phyloP scores from a whole-genome alignment of 2,329 filamentous ascomycete genomes.

The Cryphonectria nitschkei region DNA sequence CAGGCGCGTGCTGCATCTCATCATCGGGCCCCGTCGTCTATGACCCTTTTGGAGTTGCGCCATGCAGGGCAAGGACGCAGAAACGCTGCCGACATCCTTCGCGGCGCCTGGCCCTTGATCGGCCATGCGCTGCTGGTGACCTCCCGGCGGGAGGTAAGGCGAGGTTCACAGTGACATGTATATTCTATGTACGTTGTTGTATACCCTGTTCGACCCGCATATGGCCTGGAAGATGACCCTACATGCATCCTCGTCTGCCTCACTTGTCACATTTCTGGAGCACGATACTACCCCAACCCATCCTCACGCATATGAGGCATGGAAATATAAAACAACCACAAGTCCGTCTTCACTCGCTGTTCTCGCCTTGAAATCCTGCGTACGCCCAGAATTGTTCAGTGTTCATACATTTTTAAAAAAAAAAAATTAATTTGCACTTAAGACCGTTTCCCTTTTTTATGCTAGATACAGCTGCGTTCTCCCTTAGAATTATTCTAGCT shows the following conservation, averaged over 20 bases:
- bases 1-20: background rate
- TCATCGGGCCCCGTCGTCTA: background rate
- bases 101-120: conserved; percentile 2
- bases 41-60: background rate
- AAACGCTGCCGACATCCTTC: conserved; percentile 1
- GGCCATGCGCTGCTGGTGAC: conserved; percentile 5
- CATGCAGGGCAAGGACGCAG: background rate
- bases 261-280: conserved; percentile 21
- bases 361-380: conserved; percentile 11
- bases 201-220: background rate
- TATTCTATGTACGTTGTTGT: background rate
- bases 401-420: background rate
- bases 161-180: background rate
- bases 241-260: conserved; percentile 27
- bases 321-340: conserved; percentile 24
- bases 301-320: conserved; percentile 14
- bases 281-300: conserved; percentile 28
- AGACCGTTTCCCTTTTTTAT: background rate
- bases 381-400: background rate
- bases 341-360: conserved; percentile 9
- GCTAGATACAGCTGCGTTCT: background rate
- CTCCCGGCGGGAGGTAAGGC: background rate
- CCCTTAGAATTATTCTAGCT: background rate
- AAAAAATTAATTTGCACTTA: background rate
- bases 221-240: background rate